A percentile compares a stretch with the other conserved stretches of the same genome.
Conservation (phyloP, 164 flowering plant species). For the Hamamelis virginiana region DNA sequence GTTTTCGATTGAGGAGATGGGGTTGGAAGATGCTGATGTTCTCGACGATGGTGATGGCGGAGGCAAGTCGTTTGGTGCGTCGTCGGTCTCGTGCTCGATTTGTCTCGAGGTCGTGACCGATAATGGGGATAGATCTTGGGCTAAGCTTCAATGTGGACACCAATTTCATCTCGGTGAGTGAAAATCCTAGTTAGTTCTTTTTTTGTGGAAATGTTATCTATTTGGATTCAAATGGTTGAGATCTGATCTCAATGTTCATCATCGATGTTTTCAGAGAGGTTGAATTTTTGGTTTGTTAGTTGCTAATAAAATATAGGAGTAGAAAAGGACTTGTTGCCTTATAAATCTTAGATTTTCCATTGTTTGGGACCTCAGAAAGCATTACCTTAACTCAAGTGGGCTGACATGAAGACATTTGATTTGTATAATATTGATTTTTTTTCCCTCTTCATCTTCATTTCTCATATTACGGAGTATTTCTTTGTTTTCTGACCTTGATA, state of each 20-base stretch:
- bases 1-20: constrained; percentile 37
- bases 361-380: no score
- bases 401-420: no score
- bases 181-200: background rate
- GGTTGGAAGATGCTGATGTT: constrained; percentile 28
- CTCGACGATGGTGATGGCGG: constrained; percentile 23
- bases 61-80: constrained; percentile 17
- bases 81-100: constrained; percentile 67
- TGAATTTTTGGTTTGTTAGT: background rate
- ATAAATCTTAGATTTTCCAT: no score
- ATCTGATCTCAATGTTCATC: constrained; percentile 10
- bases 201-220: background rate
- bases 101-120: constrained; percentile 72
- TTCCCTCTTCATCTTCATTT: no score
- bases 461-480: no score
- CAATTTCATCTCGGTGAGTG: constrained; percentile 83
- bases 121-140: constrained; percentile 76
- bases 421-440: no score
- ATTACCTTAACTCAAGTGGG: no score
- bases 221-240: constrained; percentile 1
- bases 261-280: background rate
- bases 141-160: constrained; percentile 89
- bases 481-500: no score
- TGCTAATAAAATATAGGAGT: no score
- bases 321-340: no score